phyloP scores from a whole-genome alignment of 1,139 yeast genomes.

The Zygoascus hellenicus region DNA sequence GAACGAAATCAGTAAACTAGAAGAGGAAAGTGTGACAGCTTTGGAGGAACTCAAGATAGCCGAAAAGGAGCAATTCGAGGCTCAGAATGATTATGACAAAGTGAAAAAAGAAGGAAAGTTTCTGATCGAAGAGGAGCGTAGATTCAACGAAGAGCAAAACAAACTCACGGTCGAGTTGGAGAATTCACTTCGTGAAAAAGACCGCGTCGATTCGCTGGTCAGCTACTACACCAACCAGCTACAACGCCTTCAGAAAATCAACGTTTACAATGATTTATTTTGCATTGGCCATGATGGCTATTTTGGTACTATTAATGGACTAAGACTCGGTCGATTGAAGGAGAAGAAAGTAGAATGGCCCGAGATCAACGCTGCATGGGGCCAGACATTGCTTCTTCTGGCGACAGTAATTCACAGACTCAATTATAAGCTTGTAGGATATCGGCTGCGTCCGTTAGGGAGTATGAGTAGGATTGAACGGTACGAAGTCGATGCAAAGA shows the following conservation, averaged over 20 bases:
- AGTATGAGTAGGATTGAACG: conserved; percentile 76
- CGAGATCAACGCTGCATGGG: conserved; percentile 89
- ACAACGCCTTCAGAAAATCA: conserved; percentile 64
- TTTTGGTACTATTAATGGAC: conserved; percentile 83
- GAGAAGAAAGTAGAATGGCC: conserved; percentile 69
- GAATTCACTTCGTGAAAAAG: conserved; percentile 47
- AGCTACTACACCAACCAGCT: conserved; percentile 57
- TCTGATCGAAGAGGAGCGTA: conserved; percentile 38
- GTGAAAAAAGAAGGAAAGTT: conserved; percentile 33
- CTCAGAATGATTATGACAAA: conserved; percentile 24
- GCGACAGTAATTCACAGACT: conserved; percentile 59
- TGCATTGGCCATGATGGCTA: conserved; percentile 75
- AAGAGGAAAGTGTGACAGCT: conserved; percentile 23
- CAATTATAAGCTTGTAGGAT: conserved; percentile 50
- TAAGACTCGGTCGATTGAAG: conserved; percentile 63
- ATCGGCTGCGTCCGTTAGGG: conserved; percentile 74
- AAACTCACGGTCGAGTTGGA: conserved; percentile 45
- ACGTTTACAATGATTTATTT: conserved; percentile 78
- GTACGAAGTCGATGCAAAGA: conserved; percentile 37
- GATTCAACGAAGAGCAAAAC: conserved; percentile 46
- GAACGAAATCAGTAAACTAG: conserved; percentile 38
- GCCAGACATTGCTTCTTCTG: conserved; percentile 68
- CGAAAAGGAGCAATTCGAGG: conserved; percentile 36
- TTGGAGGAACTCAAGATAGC: conserved; percentile 28
- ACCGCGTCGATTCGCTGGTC: conserved; percentile 56